phyloP scores from a whole-genome alignment of 176 grass and related monocot species.

The Phyllostachys edulis region DNA sequence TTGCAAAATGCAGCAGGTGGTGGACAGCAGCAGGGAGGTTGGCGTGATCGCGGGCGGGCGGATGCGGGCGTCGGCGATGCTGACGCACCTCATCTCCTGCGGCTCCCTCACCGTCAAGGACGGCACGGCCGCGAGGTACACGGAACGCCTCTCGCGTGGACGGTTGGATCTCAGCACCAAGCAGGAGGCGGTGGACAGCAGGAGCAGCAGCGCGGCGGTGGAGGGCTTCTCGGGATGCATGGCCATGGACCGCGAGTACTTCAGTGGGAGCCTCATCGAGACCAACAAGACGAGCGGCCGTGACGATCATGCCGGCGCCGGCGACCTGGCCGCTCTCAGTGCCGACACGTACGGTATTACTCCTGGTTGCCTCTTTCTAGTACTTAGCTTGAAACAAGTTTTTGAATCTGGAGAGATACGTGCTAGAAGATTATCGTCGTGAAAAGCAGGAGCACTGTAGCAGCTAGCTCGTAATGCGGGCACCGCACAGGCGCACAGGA shows the following conservation, averaged over 20 bases:
- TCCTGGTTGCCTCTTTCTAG: no score
- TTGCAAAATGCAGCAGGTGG: conserved; percentile 14
- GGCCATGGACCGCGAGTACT: conserved; percentile 61
- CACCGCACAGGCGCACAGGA: no score
- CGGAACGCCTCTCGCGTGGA: conserved; percentile 15
- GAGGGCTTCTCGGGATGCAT: not conserved
- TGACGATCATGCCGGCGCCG: not conserved
- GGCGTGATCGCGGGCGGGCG: no score
- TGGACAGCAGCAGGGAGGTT: not conserved
- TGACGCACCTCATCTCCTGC: conserved; percentile 87
- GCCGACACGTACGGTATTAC: conserved; percentile 46
- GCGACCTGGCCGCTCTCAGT: conserved; percentile 27
- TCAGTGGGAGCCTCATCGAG: conserved; percentile 85
- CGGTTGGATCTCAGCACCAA: conserved; percentile 27
- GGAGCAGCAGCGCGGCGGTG: conserved; percentile 5
- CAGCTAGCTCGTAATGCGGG: no score
- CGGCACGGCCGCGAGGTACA: not conserved
- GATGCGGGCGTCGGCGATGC: conserved; percentile 60
- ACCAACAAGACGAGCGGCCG: conserved; percentile 32
- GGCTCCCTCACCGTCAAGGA: conserved; percentile 49
- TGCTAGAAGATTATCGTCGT: no score
- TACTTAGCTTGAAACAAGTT: no score
- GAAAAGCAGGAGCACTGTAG: no score
- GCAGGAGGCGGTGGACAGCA: not conserved
- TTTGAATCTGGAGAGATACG: no score